Base-by-base conservation (phyloP, 352 stramenopile genomes). In the Pythium phragmitis region DNA sequence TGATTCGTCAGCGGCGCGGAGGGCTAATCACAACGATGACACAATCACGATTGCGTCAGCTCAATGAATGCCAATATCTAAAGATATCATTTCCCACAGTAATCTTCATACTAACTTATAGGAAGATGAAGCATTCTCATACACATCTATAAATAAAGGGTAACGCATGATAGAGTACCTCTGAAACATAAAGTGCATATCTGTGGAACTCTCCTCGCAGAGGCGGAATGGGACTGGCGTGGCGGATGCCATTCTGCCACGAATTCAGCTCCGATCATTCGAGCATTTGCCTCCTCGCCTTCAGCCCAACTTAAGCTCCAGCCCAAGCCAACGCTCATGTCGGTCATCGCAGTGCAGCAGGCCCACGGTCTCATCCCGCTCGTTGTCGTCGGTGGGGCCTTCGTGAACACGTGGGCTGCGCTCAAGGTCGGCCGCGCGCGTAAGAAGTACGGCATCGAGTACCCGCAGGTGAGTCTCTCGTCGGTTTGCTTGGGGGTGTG, bases 301-400 rank as follows among this genome's bases (percentile, higher is more conserved):
- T 0, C 36, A 39, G 7, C 1, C 34, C 34, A 39, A 39, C 34
- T 39, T 6, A 3, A 39, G 1, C 34, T 37, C 57, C n/a, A 34
- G 26, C 1, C 26, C 26, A 30, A 30, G 26, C 4, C 26, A 30
- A 30, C 26, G 26, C 26, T 30, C 51, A 69, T 84, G 72, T 78
- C 73, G 28, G 77, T 85, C 45, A 52, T 89, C 49, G 72, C 77
- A 16, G 71, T 89, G 3, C 80, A 87, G 57, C 76, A 79, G 34
- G 79, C 66, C 16, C 84, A 93, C 71, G 80, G 80, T 49, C 84
- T 77, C 66, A 71, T 90, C 39, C 75, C 76, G 11, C 67, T 92
- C 8, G 54, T 91, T 50, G 73, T 79, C 46, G 76, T 92, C 49
- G 59, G 74, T 70, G 73, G 68, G 43, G 65, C 67, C 19, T 76